These are phyloP conservation scores for Rubia tinctorum DNA, from an alignment of 305 asterid genomes.

Conservation along the genomic window DNA sequence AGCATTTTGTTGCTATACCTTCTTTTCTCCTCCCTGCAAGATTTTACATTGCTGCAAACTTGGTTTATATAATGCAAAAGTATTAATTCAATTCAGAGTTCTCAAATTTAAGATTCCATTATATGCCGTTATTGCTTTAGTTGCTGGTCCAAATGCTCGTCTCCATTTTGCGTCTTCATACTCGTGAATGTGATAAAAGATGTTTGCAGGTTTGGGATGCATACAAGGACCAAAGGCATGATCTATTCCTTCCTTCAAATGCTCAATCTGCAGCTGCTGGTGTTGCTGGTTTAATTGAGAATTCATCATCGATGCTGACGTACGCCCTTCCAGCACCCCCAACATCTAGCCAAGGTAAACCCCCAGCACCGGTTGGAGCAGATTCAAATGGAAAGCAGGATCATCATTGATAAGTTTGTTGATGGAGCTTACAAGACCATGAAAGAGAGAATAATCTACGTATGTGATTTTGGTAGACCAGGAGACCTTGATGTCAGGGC, in stretches of 20 bases:
- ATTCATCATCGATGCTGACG: conserved; percentile 75
- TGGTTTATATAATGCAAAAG: no score
- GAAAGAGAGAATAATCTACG: neutral
- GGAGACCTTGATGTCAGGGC: neutral
- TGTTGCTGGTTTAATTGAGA: conserved; percentile 94
- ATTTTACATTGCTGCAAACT: no score
- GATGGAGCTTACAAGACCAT: neutral
- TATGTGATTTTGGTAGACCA: no score
- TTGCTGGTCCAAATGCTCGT: neutral
- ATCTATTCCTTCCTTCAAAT: conserved; percentile 95
- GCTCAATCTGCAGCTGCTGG: conserved; percentile 98
- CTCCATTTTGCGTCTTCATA: neutral
- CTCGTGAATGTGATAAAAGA: neutral
- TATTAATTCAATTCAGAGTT: no score
- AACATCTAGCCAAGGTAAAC: conserved; percentile 40
- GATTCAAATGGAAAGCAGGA: conserved; percentile 52
- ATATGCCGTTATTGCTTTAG: neutral
- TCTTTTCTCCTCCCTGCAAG: no score
- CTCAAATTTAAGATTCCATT: neutral
- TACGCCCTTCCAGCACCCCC: conserved; percentile 85
- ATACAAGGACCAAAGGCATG: conserved; percentile 94
- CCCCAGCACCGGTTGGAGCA: conserved; percentile 36
- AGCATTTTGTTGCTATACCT: no score
- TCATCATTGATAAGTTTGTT: conserved; percentile 11
- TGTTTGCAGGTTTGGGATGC: conserved; percentile 91